phyloP scores from a whole-genome alignment of 306 rosid genomes.

The Vigna reflexopilosa region DNA sequence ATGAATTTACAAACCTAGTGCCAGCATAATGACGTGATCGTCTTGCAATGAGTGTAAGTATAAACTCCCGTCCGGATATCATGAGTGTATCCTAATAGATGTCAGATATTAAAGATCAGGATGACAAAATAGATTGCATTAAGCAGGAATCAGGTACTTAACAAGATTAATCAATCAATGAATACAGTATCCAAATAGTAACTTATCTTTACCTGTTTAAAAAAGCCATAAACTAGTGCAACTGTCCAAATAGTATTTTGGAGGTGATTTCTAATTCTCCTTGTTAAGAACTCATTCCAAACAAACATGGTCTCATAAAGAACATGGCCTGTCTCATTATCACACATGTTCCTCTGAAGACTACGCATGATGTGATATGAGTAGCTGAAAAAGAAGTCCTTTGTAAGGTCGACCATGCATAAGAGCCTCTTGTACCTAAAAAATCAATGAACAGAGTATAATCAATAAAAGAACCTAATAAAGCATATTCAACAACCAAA shows the following conservation, averaged over 20 bases:
- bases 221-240: slow-evolving; percentile 94
- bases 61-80: slow-evolving; percentile 70
- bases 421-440: slow-evolving; percentile 98
- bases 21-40: slow-evolving; percentile 99
- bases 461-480: slow-evolving; percentile 25
- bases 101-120: slow-evolving; percentile 29
- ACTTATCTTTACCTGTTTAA: slow-evolving; percentile 77
- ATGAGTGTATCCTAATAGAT: slow-evolving; percentile 67
- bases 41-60: slow-evolving; percentile 87
- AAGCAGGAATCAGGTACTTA: slow-evolving; percentile 31
- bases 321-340: slow-evolving; percentile 62
- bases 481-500: slow-evolving; percentile 12
- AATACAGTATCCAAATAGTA: slow-evolving; percentile 14
- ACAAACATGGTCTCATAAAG: slow-evolving; percentile 94
- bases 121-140: slow-evolving; percentile 34
- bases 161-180: slow-evolving; percentile 28
- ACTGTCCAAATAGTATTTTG: slow-evolving; percentile 92
- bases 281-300: slow-evolving; percentile 97
- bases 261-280: slow-evolving; percentile 77
- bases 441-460: slow-evolving; percentile 33
- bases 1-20: slow-evolving; percentile 69
- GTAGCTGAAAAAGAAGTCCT: slow-evolving; percentile 99
- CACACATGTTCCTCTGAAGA: slow-evolving; percentile 83
- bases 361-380: slow-evolving; percentile 92
- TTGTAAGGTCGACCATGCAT: slow-evolving; percentile 92